Base-by-base conservation (phyloP, 1,139 yeast species). In the Yamadazyma oceani region DNA sequence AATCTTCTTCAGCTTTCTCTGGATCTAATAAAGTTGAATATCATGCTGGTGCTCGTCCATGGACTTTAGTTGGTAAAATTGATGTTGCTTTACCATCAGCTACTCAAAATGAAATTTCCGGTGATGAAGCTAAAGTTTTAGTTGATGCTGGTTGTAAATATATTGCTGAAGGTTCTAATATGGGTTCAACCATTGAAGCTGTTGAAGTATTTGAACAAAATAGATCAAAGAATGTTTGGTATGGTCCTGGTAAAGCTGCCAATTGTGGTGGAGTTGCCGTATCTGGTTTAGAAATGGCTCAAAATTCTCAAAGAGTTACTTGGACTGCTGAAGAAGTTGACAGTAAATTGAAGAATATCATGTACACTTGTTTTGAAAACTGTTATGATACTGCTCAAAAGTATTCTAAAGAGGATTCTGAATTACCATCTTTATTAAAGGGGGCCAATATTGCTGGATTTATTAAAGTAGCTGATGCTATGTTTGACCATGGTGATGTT, bases 201-300 rank as follows among this genome's bases (percentile, higher is more conserved):
- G 88, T 92, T 55, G 89, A 84, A 51, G 89, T 86, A 45, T 90
- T 90, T 54, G 98, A 92, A 79, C 85, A 85, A 57, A 81, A 80
- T 69, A 85, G 97, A 76, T 55, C 74, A 51, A 29, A 19, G 16
- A 76, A 84, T 51, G 87, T 89, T 66, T 92, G 97, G 97, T 90
- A 90, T 72, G 97, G 96, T 57, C 97, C 97, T 64, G 97, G 97
- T 71, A 92, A 92, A 80, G 97, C 97, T 57, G 94, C 97, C 61
- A 92, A 92, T 82, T 85, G 95, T 75, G 97, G 97, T 75, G 98
- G 97, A 82, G 98, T 92, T 57, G 96, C 96, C 44, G 97, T 90
- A 44, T 88, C 96, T 46, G 97, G 97, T 64, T 80, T 92, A 54
- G 98, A 92, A 78, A 92, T 92, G 97, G 97, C 97, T 48, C 98